These are phyloP conservation scores for Malus domestica DNA, from an alignment of 306 rosid genomes.

Conservation along the genomic window ASM211411v1 NC_041805.1:1644501-1645000, in stretches of 20 bases:
- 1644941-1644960: background rate
- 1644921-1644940: background rate
- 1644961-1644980: background rate
- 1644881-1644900: conserved; percentile 15
- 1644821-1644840: conserved; percentile 20
- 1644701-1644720: conserved; percentile 69
- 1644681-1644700: conserved; percentile 36
- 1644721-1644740: conserved; percentile 51
- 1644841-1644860: conserved; percentile 18
- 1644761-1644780: conserved; percentile 19
- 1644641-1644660: conserved; percentile 64
- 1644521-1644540: background rate
- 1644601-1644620: conserved; percentile 70
- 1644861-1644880: conserved; percentile 28
- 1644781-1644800: conserved; percentile 30
- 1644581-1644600: conserved; percentile 7
- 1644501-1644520: background rate
- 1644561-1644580: background rate
- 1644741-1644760: conserved; percentile 18
- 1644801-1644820: conserved; percentile 12
- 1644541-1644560: background rate
- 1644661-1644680: conserved; percentile 38
- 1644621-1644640: conserved; percentile 41
- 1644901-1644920: conserved; percentile 10
- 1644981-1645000: background rate